Evolutionary conservation across 108 stramenopile genomes (phyloP).

Genomic region (Nitzschia sp.): DNA sequence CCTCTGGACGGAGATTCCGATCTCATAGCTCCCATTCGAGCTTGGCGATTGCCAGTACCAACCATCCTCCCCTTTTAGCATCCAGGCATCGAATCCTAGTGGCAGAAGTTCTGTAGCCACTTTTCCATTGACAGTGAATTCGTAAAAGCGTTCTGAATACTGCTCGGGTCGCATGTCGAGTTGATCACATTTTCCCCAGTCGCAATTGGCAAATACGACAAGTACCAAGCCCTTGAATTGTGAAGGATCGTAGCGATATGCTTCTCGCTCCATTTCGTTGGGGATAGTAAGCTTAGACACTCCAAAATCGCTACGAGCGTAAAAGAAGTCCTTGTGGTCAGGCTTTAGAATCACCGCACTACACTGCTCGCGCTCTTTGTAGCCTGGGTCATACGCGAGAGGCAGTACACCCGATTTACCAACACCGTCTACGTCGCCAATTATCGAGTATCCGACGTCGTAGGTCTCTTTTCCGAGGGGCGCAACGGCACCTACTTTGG

Average conservation of each 20-base stretch:
- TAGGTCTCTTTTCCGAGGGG: constrained; percentile 25
- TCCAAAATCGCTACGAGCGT: constrained; percentile 20
- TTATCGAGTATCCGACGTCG: constrained; percentile 17
- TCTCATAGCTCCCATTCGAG: not conserved
- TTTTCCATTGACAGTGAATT: constrained; percentile 17
- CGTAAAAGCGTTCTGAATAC: constrained; percentile 16
- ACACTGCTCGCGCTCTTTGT: constrained; percentile 3
- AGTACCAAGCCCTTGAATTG: constrained; percentile 33
- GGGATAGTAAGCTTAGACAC: constrained; percentile 39
- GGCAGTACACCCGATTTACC: not conserved
- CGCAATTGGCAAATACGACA: constrained; percentile 24
- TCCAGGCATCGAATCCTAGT: not conserved
- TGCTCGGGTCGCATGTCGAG: constrained; percentile 21
- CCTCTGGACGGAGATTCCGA: not conserved
- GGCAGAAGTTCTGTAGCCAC: not conserved
- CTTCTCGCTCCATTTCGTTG: constrained; percentile 39
- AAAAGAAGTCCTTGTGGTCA: constrained; percentile 54
- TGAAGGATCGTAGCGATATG: constrained; percentile 24
- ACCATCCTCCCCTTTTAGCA: constrained; percentile 14
- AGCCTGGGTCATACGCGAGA: constrained; percentile 5
- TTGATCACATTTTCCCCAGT: constrained; percentile 35
- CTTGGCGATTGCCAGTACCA: constrained; percentile 4
- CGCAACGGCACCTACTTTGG: constrained; percentile 21
- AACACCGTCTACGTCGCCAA: not conserved
- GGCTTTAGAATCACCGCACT: constrained; percentile 27